phyloP scores from a whole-genome alignment of 345 rosid genomes.

The Eucalyptus brandiana region DNA sequence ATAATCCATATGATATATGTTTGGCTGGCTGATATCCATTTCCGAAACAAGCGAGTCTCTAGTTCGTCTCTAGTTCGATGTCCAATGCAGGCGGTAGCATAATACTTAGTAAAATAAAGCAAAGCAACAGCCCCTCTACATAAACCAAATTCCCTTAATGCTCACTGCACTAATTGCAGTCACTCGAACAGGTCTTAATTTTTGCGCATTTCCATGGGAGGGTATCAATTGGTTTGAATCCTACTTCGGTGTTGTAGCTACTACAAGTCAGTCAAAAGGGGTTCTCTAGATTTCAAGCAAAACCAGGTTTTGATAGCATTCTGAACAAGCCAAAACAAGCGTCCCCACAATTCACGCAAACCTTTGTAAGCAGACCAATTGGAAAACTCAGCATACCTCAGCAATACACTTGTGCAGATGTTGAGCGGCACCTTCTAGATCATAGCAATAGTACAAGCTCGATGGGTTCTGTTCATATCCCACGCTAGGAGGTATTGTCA shows the following conservation, averaged over 20 bases:
- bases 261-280: background rate
- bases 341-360: background rate
- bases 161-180: background rate
- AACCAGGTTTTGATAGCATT: background rate
- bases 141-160: background rate
- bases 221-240: background rate
- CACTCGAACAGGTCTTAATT: background rate
- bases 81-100: background rate
- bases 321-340: background rate
- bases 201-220: background rate
- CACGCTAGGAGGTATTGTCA: slow-evolving; percentile 86
- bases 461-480: slow-evolving; percentile 88
- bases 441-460: slow-evolving; percentile 84
- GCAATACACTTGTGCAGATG: slow-evolving; percentile 64
- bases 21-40: background rate
- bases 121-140: background rate
- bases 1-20: background rate
- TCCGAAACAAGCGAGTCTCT: background rate
- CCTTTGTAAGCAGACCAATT: background rate
- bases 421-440: slow-evolving; percentile 18
- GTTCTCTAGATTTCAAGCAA: background rate
- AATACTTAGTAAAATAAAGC: background rate
- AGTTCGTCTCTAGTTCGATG: background rate
- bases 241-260: background rate
- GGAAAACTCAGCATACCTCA: slow-evolving; percentile 29